Base-by-base conservation (phyloP, 2,329 filamentous ascomycete species). In the Tolypocladium pustulatum region DNA sequence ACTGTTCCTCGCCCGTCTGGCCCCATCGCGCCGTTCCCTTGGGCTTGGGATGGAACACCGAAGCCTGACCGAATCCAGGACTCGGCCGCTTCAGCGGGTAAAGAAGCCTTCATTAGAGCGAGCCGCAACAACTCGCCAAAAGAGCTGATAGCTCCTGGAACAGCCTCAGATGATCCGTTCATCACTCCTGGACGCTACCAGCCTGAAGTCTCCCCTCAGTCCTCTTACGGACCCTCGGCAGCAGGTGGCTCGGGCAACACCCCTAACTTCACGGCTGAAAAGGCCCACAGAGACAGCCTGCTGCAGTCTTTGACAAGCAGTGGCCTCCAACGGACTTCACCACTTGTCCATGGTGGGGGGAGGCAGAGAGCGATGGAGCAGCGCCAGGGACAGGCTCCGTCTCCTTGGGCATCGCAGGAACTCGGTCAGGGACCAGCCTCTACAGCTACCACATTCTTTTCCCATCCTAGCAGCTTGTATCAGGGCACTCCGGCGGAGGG, bases 381-480 rank as follows among this genome's bases (percentile, higher is more conserved):
- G 37, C 58, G 61, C 38, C 61, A 63, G 36, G 64, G 63, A 41
- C 60, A 62, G 10, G 56, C 60, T 41, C 32, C 61, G 1, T 61
- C 66, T 8, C 52, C 62, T n/a, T 67, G 68, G 58, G 61, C 60
- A 49, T 54, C 55, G 54, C 60, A 46, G 61, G 55, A 54, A 58
- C 49, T 59, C 56, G 54, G 58, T 25, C 49, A 62, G 54, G 13
- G 58, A 59, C 52, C 61, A 62, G 60, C 58, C 60, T 68, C 67
- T 13, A 73, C 75, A 1, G 65, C 67, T 6, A 61, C 67, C 8
- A 70, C 68, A 17, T 65, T 62, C 8, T 82, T 82, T 61, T 78
- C 80, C 17, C 72, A 81, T 58, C 69, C 73, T 1, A 82, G 79
- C 65, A 81, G 78, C 61, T 63, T 83, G 27, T 81, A 79, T 59